A percentile compares a stretch with the other conserved stretches of the same genome.
Conservation (phyloP, 345 rosid genomes). For the Arabis alpina region DNA sequence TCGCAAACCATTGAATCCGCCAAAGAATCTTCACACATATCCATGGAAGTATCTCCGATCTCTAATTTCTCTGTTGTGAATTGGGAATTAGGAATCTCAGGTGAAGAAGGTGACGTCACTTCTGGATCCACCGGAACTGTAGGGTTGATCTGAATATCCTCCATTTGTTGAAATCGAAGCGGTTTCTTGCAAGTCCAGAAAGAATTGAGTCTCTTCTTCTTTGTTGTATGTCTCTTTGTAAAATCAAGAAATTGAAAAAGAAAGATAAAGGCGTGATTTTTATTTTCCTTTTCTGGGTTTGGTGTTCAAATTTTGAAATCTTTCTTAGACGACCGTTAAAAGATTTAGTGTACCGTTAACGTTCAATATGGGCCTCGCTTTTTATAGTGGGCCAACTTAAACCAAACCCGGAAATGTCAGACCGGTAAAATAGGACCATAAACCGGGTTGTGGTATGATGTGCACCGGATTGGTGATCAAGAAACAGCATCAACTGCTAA, state of each 20-base stretch:
- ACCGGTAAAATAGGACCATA: not conserved
- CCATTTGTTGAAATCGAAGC: slow-evolving; percentile 46
- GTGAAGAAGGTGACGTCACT: slow-evolving; percentile 25
- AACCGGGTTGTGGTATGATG: not conserved
- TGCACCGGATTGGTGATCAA: not conserved
- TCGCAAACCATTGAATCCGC: slow-evolving; percentile 78
- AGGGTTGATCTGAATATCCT: slow-evolving; percentile 42
- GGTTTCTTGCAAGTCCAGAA: not conserved
- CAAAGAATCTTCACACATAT: slow-evolving; percentile 47
- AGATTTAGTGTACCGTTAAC: not conserved
- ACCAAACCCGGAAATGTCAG: not conserved
- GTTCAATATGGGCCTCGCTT: slow-evolving; percentile 9
- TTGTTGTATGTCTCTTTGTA: not conserved
- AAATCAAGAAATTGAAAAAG: slow-evolving; percentile 14
- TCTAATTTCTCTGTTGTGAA: slow-evolving; percentile 43
- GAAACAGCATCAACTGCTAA: no score
- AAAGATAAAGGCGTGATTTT: slow-evolving; percentile 20
- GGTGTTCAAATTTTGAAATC: slow-evolving; percentile 26
- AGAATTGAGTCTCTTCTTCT: not conserved
- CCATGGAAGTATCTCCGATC: slow-evolving; percentile 44
- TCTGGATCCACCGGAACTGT: slow-evolving; percentile 32
- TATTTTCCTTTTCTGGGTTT: slow-evolving; percentile 21
- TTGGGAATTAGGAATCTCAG: slow-evolving; percentile 42
- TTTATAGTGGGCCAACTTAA: slow-evolving; percentile 10
- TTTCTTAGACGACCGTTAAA: slow-evolving; percentile 35